phyloP scores from a whole-genome alignment of 2,329 filamentous ascomycete species.

The Metarhizium anisopliae region DNA sequence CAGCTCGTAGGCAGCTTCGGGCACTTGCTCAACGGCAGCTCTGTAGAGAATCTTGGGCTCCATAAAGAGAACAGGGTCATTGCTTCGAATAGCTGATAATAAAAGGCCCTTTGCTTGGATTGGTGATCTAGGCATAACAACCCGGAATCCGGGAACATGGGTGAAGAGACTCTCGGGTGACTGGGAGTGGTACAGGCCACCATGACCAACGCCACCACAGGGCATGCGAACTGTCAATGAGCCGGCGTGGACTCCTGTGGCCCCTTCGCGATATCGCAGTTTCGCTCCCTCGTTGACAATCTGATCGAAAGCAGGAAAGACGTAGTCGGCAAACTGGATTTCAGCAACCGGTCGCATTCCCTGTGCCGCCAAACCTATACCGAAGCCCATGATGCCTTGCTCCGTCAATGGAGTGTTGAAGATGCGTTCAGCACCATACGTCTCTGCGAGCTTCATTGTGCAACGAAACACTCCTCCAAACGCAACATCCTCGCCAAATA shows the following conservation, averaged over 20 bases:
- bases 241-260: conserved; percentile 52
- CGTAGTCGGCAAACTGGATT: conserved; percentile 92
- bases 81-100: conserved; percentile 65
- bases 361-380: conserved; percentile 79
- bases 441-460: conserved; percentile 81
- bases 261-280: conserved; percentile 66
- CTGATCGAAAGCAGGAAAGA: conserved; percentile 89
- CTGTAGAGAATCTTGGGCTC: conserved; percentile 91
- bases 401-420: conserved; percentile 96
- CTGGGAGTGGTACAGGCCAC: conserved; percentile 80
- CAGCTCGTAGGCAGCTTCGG: conserved; percentile 69
- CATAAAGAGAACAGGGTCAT: conserved; percentile 87
- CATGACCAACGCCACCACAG: conserved; percentile 81
- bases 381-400: conserved; percentile 91
- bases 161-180: conserved; percentile 83
- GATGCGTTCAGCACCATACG: conserved; percentile 78
- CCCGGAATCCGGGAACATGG: conserved; percentile 75
- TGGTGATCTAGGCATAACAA: conserved; percentile 80
- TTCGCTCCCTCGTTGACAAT: conserved; percentile 91
- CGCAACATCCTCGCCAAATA: conserved; percentile 95
- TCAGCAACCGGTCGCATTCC: conserved; percentile 91
- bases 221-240: conserved; percentile 87
- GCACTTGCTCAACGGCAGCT: conserved; percentile 85
- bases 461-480: conserved; percentile 96
- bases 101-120: conserved; percentile 83